Evolutionary conservation across 345 rosid species (phyloP).

Genomic region (Citrus sp.): DNA sequence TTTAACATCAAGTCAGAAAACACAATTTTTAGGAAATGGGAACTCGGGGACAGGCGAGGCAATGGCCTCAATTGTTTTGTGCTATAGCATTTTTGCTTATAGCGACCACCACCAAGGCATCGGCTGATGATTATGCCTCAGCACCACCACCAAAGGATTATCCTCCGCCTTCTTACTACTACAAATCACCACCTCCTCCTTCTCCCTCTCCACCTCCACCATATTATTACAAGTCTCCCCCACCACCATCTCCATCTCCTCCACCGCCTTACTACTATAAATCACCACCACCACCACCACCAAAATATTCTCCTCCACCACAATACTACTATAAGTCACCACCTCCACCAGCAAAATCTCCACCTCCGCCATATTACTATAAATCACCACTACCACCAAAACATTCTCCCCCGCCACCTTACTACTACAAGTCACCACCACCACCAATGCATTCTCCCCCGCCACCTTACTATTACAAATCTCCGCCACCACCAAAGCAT

Average conservation of each 20-base stretch:
- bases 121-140: slow-evolving; percentile 1
- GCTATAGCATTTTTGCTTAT: slow-evolving; percentile 15
- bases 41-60: not conserved
- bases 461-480: too few relatives aligned
- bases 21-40: not conserved
- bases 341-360: not conserved
- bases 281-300: not conserved
- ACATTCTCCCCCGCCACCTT: too few relatives aligned
- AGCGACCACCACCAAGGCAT: slow-evolving; percentile 8
- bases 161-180: too few relatives aligned
- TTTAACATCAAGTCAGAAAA: not conserved
- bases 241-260: not conserved
- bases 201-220: not conserved
- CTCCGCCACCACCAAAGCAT: not conserved
- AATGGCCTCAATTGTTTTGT: not conserved
- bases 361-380: not conserved
- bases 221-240: not conserved
- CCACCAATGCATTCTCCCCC: too few relatives aligned
- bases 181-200: too few relatives aligned
- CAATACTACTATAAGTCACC: not conserved
- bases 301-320: accelerated
- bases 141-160: not conserved
- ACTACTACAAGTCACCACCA: accelerated
- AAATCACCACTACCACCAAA: not conserved
- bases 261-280: not conserved